Evolutionary conservation across 2,329 filamentous ascomycete genomes (phyloP).

Genomic region (Calonectria hawksworthii): DNA sequence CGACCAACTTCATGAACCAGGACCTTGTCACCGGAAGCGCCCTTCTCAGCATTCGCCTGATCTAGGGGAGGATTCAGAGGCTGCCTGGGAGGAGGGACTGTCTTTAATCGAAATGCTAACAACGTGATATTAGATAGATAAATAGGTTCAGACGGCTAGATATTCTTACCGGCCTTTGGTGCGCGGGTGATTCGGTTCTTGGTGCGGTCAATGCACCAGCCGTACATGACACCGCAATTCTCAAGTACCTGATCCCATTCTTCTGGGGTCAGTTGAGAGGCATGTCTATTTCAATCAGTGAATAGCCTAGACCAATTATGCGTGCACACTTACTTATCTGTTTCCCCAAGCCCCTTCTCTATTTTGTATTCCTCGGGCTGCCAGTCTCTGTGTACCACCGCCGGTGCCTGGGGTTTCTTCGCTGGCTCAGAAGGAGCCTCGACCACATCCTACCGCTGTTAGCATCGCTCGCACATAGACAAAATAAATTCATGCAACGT

Average conservation of each 20-base stretch:
- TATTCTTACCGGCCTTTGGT: neutral
- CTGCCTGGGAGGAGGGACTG: neutral
- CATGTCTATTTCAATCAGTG: neutral
- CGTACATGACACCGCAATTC: conserved; percentile 2
- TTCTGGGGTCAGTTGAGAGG: neutral
- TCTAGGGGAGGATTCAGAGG: neutral
- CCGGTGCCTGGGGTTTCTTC: neutral
- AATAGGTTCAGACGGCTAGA: fast-evolving
- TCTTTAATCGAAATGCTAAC: neutral
- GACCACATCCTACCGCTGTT: neutral
- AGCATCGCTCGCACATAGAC: neutral
- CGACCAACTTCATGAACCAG: neutral
- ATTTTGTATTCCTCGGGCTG: neutral
- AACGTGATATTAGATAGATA: neutral
- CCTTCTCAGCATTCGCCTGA: neutral
- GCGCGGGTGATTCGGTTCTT: neutral
- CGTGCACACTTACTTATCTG: neutral
- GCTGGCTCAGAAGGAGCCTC: neutral
- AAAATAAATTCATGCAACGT: too few species aligned
- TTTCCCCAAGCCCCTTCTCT: neutral
- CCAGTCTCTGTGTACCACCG: neutral
- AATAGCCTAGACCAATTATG: neutral
- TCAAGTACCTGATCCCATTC: neutral
- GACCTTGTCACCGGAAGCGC: neutral
- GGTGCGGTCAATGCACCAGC: neutral